Base-by-base conservation (phyloP, 306 rosid species). In the Lathyrus oleraceus region DNA sequence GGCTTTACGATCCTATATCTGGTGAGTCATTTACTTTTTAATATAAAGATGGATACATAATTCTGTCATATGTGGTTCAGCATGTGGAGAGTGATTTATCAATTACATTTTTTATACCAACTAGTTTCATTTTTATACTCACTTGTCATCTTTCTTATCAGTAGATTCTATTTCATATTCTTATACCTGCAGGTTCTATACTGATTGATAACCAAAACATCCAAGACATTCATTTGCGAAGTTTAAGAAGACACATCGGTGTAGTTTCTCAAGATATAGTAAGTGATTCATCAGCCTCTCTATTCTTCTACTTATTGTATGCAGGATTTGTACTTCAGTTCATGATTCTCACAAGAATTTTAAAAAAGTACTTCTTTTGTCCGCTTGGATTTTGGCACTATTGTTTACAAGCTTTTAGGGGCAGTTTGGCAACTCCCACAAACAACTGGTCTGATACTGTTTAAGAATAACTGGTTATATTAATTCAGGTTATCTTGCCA, bases 191-290 rank as follows among this genome's bases (percentile, higher is more conserved):
- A 92, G 98, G 98, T 75, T 48, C 78, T 52, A 78, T 92, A 73
- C 77, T 81, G 74, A 73, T 88, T 43, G 98, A 89, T 85, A 71
- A 86, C 80, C 86, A 76, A 69, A 57, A 85, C 74, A 82, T 88
- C 65, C 81, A 80, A 57, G 66, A 65, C 64, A 69, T 92, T 68
- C 86, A 17, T 76, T 71, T 88, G 77, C 66, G 54, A 51, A 89
- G 92, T 83, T 81, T 89, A 82, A 82, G 98, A 79, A 83, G 82
- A 79, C 89, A 88, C 67, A 83, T 89, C 44, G 81, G 87, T 75
- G 81, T 92, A 38, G 98, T 92, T 85, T 88, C 93, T 81, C 98
- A 92, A 79, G 98, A 92, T 70, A 77, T 86, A 65, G 98, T 89
- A 73, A 80, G 96, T 85, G 52, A 56, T 52, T 17, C 52, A 13